A percentile compares a stretch with the other conserved stretches of the same genome.
Conservation (phyloP, 2,329 filamentous ascomycete genomes). For the Exserohilum turcica region DNA sequence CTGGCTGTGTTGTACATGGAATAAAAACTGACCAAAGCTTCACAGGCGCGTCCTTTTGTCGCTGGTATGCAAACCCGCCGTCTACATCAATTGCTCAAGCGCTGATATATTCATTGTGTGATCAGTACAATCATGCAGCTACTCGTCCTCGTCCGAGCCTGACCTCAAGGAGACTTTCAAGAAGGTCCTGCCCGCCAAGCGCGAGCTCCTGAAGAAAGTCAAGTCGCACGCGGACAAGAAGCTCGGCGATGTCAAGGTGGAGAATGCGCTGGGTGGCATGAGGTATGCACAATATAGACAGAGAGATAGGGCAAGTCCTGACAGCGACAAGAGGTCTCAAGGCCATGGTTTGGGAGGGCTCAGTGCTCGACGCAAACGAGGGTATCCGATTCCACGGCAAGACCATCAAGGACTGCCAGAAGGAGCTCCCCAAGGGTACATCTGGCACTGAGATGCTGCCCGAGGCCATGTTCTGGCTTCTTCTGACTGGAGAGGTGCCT, state of each 20-base stretch:
- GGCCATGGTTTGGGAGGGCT: conserved; percentile 98
- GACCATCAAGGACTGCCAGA: conserved; percentile 97
- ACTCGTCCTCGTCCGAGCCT: conserved; percentile 78
- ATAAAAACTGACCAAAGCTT: conserved; percentile 24
- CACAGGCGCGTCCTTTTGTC: conserved; percentile 38
- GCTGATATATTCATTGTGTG: conserved; percentile 24
- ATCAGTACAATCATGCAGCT: conserved; percentile 58
- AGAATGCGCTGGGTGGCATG: conserved; percentile 96
- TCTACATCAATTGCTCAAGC: background rate
- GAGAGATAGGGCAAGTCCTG: conserved; percentile 2
- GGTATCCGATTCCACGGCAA: conserved; percentile 97
- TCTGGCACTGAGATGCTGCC: conserved; percentile 96
- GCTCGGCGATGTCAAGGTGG: conserved; percentile 90
- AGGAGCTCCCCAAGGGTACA: conserved; percentile 88
- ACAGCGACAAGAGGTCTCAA: conserved; percentile 70
- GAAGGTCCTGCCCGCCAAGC: conserved; percentile 85
- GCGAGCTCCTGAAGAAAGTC: conserved; percentile 90
- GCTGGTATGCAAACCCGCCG: conserved; percentile 44
- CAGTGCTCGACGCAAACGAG: conserved; percentile 93
- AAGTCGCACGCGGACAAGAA: conserved; percentile 82
- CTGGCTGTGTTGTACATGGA: background rate
- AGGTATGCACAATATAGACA: conserved; percentile 56
- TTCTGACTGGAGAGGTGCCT: conserved; percentile 90
- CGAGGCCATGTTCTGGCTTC: conserved; percentile 99
- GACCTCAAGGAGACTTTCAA: conserved; percentile 88